Percentiles rank a stretch among this genome's conserved stretches.
These are phyloP conservation scores for Daldinia sp. DNA, from an alignment of 2,329 filamentous ascomycete species.

Conservation along the genomic window DNA sequence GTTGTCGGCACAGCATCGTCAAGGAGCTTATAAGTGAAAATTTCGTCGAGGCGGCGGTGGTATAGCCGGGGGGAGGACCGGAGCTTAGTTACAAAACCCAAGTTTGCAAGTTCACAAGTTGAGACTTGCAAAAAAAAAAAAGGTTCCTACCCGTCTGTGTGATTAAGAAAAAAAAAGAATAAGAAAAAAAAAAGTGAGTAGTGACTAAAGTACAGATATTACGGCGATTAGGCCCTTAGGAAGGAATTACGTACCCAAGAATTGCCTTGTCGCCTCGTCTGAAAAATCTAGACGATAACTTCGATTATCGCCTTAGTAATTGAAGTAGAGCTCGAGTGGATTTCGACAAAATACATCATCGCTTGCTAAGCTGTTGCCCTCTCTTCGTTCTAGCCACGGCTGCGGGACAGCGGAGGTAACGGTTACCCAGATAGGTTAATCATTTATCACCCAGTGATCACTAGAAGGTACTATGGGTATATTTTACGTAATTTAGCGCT, in stretches of 20 bases:
- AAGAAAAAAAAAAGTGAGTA: constrained; percentile 13
- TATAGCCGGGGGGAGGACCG: constrained; percentile 23
- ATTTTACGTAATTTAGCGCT: constrained; percentile 4
- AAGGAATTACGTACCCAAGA: constrained; percentile 35
- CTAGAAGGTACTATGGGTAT: constrained; percentile 16
- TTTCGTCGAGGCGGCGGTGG: constrained; percentile 38
- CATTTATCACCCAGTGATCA: neutral
- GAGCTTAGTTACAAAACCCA: neutral
- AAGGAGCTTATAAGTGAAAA: constrained; percentile 29
- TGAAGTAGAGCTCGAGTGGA: constrained; percentile 38
- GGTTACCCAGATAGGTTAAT: neutral
- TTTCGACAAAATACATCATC: constrained; percentile 45
- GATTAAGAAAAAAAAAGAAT: constrained; percentile 5
- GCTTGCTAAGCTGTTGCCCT: constrained; percentile 25
- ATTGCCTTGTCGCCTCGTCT: constrained; percentile 31
- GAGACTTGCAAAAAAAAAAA: neutral
- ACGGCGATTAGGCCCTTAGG: constrained; percentile 11
- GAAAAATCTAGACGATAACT: constrained; percentile 31
- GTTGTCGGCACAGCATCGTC: constrained; percentile 54
- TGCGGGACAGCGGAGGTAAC: constrained; percentile 9
- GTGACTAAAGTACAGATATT: constrained; percentile 29
- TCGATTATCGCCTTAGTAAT: constrained; percentile 42
- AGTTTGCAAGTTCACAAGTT: constrained; percentile 3
- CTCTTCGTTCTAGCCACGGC: constrained; percentile 17
- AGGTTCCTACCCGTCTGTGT: neutral